Evolutionary conservation across 805 yeast genomes (phyloP), one percentile per base, ranked within the genome.

Genomic region (Candida sakaeoensis): DNA sequence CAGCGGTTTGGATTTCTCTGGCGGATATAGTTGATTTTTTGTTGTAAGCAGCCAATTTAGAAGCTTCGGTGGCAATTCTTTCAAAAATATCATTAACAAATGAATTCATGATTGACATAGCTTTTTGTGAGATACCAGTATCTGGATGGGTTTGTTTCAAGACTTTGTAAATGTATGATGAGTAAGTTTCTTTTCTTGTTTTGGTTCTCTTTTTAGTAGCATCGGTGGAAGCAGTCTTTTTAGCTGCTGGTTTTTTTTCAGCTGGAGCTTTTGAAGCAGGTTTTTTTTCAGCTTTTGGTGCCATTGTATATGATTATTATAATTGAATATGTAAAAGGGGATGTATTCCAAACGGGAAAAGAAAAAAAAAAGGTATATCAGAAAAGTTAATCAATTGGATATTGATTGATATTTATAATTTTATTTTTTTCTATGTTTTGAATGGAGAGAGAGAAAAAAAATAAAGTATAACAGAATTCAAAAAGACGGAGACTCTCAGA

Each of bases 101-200:
- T 32, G 97, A 91, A 85, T 91, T 91, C 91, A 91, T 83, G 70
- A 91, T 91, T 53, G 96, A 88, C 96, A 91, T 91, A 52, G 98
- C 96, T 69, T 88, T 86, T 75, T 89, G 95, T 58, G 98, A 90
- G 68, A 91, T 91, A 87, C 97, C 98, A 50, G 98, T 91, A 71
- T 91, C 97, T 71, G 97, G 98, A 75, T 91, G 98, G 49, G 97
- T 90, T 80, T 91, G 97, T 75, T 90, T 90, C 68, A 91, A 84
- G 54, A 90, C 97, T 75, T 91, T 91, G 93, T 90, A 91, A 68
- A 91, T 91, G 76, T 91, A 91, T 49, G 97, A 89, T 52, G 96
- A 88, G 79, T 89, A 91, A 52, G 97, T 88, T 77, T 91, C 97
- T 85, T 88, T 89, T 82, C 97, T 88, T 59, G 90, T 73, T 84